phyloP scores from a whole-genome alignment of 805 yeast genomes.

The Ogataea pignaliae region DNA sequence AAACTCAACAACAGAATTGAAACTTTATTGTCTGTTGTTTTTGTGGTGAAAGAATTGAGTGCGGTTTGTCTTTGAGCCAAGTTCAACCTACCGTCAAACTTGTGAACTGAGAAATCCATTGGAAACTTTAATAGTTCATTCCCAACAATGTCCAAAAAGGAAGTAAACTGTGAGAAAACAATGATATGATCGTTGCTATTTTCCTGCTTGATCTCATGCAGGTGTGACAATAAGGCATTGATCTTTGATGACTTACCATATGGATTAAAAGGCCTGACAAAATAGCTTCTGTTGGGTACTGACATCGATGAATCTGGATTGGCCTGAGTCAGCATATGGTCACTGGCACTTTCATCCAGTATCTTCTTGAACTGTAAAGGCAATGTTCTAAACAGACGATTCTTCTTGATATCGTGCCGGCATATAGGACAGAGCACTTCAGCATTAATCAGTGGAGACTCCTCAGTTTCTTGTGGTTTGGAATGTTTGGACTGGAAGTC shows the following conservation, averaged over 20 bases:
- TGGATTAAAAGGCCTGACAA: constrained; percentile 41
- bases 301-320: constrained; percentile 10
- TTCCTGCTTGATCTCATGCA: constrained; percentile 48
- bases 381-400: constrained; percentile 41
- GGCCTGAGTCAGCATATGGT: constrained; percentile 4
- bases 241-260: constrained; percentile 66
- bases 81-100: constrained; percentile 80
- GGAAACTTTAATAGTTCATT: constrained; percentile 44
- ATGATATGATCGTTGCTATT: constrained; percentile 70
- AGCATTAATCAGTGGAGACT: constrained; percentile 30
- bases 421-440: constrained; percentile 72
- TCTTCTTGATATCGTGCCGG: constrained; percentile 48
- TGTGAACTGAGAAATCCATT: constrained; percentile 49
- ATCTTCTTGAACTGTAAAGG: constrained; percentile 23
- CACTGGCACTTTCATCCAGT: constrained; percentile 15
- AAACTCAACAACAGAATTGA: constrained; percentile 63
- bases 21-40: constrained; percentile 22
- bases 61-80: constrained; percentile 61
- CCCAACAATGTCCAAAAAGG: constrained; percentile 73
- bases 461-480: neutral
- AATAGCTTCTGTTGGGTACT: constrained; percentile 16
- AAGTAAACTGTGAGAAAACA: constrained; percentile 87
- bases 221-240: constrained; percentile 59
- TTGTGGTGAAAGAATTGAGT: constrained; percentile 46
- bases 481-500: constrained; percentile 48